Evolutionary conservation across 352 stramenopile genomes (phyloP), one percentile per base, ranked within the genome.

Genomic region (Phytophthora citrophthora): DNA sequence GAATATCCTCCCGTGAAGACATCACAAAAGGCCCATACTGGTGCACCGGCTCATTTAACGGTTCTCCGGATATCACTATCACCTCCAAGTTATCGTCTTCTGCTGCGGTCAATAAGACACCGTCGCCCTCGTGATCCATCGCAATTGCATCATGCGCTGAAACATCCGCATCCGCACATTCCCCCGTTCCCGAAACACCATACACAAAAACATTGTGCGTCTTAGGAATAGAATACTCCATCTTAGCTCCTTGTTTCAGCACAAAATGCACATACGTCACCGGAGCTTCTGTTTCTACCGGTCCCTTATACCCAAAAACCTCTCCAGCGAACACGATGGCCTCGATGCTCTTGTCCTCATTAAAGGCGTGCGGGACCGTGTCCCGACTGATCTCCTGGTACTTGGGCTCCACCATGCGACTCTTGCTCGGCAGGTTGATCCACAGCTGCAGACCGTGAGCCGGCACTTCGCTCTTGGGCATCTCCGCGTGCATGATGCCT

Each of bases 1-100:
- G 69, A 45, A 87, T 86, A 41, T 87, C 76, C 11, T 75, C 61
- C 8, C 56, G 15, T n/a, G 70, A 83, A 20, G 64, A 80, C 81
- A 90, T 90, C 31, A 90, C 79, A 49, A 88, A 90, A n/a, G 81
- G 79, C 15, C 79, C 81, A 49, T 90, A 81, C 51, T 85, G 80
- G 13, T 74, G 64, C 3, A 90, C 63, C 7, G 76, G 75, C 55
- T 90, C 81, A 40, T 83, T 70, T 31, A 90, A 49, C 8, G 77
- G 81, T 61, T 86, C 34, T 13, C 77, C 79, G n/a, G 53, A 76
- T 20, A 88, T 65, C 41, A 86, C 57, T 3, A 89, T 68, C 24
- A 88, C 82, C 59, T 90, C 73, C 12, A 86, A n/a, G 0, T 44
- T 59, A 4, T 74, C 61, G 15, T 60, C 59, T 6, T 54, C 26